These are phyloP conservation scores for Boletus reticuloceps DNA, from an alignment of 768 basidiomycete genomes.

Conservation along the genomic window DNA sequence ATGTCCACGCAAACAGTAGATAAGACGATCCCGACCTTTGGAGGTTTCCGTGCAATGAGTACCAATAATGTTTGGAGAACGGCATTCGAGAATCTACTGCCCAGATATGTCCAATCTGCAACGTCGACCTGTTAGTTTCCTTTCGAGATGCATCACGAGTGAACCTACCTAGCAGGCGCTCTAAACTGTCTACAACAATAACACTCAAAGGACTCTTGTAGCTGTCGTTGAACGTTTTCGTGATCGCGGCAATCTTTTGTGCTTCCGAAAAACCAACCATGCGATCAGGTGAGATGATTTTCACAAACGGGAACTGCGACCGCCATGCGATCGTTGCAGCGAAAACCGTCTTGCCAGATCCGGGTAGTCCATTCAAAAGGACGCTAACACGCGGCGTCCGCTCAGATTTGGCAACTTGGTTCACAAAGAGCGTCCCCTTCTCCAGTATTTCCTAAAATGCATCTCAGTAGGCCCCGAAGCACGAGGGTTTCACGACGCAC, in stretches of 20 bases:
- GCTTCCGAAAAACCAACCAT: conserved; percentile 97
- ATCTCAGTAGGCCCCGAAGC: neutral
- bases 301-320: conserved; percentile 97
- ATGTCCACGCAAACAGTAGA: neutral
- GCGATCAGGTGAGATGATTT: conserved; percentile 90
- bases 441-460: conserved; percentile 70
- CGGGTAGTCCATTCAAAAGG: conserved; percentile 84
- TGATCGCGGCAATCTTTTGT: conserved; percentile 89
- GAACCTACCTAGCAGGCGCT: conserved; percentile 80
- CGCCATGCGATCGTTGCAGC: conserved; percentile 91
- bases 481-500: conserved; percentile 38
- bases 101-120: conserved; percentile 94
- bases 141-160: neutral
- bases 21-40: conserved; percentile 61
- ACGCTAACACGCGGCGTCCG: conserved; percentile 91
- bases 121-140: conserved; percentile 3
- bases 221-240: conserved; percentile 90
- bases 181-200: conserved; percentile 92
- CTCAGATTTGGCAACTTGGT: conserved; percentile 88
- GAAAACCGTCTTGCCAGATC: conserved; percentile 92
- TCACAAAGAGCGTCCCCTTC: conserved; percentile 85
- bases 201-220: conserved; percentile 98
- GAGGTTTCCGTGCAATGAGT: conserved; percentile 83
- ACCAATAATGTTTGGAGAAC: conserved; percentile 91
- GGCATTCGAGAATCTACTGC: conserved; percentile 93